These are phyloP conservation scores for Dothidotthia symphoricarpi DNA, from an alignment of 2,329 filamentous ascomycete species.

Conservation along the genomic window DNA sequence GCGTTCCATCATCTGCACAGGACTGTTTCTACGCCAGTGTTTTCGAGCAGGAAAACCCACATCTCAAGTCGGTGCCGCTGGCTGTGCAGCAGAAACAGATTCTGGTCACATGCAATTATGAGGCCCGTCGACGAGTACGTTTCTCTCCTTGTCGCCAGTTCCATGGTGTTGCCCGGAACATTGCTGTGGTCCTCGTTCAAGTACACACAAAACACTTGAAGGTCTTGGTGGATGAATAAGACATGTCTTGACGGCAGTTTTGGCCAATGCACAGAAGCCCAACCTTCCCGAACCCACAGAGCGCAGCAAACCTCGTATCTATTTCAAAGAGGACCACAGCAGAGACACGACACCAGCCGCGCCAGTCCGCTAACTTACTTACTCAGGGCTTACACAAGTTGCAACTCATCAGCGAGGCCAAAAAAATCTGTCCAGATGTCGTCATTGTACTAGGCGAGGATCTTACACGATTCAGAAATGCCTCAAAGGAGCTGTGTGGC, in stretches of 20 bases:
- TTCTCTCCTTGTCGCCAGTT: background rate
- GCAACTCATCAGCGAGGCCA: slow-evolving; percentile 80
- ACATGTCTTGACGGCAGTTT: too few species aligned
- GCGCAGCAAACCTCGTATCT: background rate
- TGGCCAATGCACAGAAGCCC: too few species aligned
- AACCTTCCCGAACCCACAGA: too few species aligned
- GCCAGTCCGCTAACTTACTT: slow-evolving; percentile 23
- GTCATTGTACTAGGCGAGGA: slow-evolving; percentile 81
- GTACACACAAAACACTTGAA: too few species aligned
- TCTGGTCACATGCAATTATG: slow-evolving; percentile 70
- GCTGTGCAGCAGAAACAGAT: slow-evolving; percentile 94
- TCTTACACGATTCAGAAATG: slow-evolving; percentile 71
- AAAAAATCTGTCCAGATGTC: slow-evolving; percentile 74
- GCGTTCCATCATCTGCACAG: slow-evolving; percentile 54
- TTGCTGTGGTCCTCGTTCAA: too few species aligned
- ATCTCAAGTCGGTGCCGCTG: slow-evolving; percentile 69
- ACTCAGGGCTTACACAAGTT: slow-evolving; percentile 67
- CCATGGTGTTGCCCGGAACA: background rate
- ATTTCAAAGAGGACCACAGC: too few species aligned
- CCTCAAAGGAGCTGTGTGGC: slow-evolving; percentile 74
- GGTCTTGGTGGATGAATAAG: too few species aligned
- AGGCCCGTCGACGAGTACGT: slow-evolving; percentile 64
- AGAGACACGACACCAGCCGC: background rate
- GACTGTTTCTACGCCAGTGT: slow-evolving; percentile 96
- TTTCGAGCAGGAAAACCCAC: slow-evolving; percentile 76